Evolutionary conservation across 768 basidiomycete species (phyloP).

Genomic region (Tylopilus plumbeoviolaceoides): DNA sequence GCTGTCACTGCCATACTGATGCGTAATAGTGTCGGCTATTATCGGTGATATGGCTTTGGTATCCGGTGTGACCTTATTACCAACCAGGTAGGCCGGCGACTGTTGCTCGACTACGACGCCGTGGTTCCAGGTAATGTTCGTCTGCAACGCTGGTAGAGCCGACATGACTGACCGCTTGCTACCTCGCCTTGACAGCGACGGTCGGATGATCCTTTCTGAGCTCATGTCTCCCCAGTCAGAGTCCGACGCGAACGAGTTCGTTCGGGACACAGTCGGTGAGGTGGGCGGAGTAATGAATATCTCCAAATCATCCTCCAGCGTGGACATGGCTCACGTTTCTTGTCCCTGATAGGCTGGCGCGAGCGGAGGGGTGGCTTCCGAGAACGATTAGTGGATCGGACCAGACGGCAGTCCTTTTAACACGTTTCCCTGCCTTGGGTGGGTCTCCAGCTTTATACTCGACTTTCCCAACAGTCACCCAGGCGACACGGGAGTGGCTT

Average conservation of each 20-base stretch:
- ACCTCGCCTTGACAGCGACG: slow-evolving; percentile 37
- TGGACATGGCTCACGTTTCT: slow-evolving; percentile 25
- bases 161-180: slow-evolving; percentile 28
- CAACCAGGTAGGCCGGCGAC: slow-evolving; percentile 18
- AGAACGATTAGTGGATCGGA: slow-evolving; percentile 2
- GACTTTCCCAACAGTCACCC: slow-evolving; percentile 17
- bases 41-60: slow-evolving; percentile 17
- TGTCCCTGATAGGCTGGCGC: slow-evolving; percentile 7
- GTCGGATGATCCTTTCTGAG: slow-evolving; percentile 24
- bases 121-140: slow-evolving; percentile 32
- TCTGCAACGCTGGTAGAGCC: slow-evolving; percentile 28
- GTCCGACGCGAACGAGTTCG: slow-evolving; percentile 12
- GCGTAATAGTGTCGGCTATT: slow-evolving; percentile 16
- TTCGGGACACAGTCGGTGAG: slow-evolving; percentile 32
- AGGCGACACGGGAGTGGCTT: slow-evolving; percentile 19
- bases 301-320: slow-evolving; percentile 33
- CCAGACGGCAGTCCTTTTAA: slow-evolving; percentile 4
- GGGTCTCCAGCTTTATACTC: slow-evolving; percentile 22
- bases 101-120: slow-evolving; percentile 36
- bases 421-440: not conserved
- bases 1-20: slow-evolving; percentile 5
- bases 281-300: slow-evolving; percentile 43
- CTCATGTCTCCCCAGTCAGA: slow-evolving; percentile 5
- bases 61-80: slow-evolving; percentile 12
- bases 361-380: slow-evolving; percentile 11